Conservation (phyloP, 176 grass and related monocot genomes). For the Typha latifolia region DNA sequence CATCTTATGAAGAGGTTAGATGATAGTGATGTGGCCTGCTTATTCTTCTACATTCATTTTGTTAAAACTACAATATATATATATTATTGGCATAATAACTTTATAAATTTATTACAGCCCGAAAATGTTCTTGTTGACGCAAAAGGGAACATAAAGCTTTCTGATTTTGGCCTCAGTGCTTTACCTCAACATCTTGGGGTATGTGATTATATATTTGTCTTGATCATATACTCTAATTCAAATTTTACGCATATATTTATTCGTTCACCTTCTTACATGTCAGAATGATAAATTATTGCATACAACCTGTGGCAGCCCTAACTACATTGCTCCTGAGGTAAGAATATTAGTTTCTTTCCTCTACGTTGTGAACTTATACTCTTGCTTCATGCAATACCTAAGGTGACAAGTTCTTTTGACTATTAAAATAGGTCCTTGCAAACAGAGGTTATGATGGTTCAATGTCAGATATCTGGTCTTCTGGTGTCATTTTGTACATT, state of each 20-base stretch:
- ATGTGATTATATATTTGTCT: conserved; percentile 8
- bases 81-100: background rate
- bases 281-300: conserved; percentile 78
- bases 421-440: conserved; percentile 41
- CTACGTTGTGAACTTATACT: background rate
- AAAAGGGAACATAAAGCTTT: conserved; percentile 76
- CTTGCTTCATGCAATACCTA: background rate
- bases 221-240: no score
- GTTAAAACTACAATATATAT: no score
- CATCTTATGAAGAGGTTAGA: no score
- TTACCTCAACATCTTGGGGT: conserved; percentile 72
- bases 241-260: no score
- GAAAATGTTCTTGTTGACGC: conserved; percentile 78
- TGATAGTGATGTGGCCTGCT: background rate
- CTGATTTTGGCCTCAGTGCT: conserved; percentile 88
- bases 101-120: conserved; percentile 29
- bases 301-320: conserved; percentile 92
- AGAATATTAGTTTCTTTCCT: background rate
- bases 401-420: background rate
- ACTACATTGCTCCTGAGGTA: conserved; percentile 92
- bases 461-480: conserved; percentile 83
- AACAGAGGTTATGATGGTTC: conserved; percentile 82
- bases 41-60: background rate
- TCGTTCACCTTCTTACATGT: background rate
- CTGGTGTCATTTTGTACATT: conserved; percentile 72